Conservation (phyloP, 1,139 yeast genomes). For the Saccharomycopsis hybrid region DNA sequence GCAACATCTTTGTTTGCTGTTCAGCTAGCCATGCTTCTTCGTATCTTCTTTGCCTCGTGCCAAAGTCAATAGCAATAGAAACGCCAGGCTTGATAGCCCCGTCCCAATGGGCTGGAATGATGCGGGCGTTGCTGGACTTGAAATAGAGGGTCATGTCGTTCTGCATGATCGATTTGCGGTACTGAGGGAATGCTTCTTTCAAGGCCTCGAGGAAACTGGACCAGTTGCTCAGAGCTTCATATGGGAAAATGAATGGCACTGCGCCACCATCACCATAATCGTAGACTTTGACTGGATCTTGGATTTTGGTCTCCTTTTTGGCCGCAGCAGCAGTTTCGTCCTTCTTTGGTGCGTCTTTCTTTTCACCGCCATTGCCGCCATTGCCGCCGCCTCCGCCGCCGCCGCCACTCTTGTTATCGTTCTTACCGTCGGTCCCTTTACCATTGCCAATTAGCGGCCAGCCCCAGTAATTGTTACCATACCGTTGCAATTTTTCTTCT, state of each 20-base stretch:
- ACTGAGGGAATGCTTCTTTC: constrained; percentile 17
- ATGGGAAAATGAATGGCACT: constrained; percentile 19
- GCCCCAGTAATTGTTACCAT: constrained; percentile 21
- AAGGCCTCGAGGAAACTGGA: constrained; percentile 9
- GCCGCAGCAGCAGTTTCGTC: too few species aligned
- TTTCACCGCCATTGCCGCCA: too few species aligned
- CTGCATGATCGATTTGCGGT: constrained; percentile 1
- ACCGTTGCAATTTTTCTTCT: constrained; percentile 19
- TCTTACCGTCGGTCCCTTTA: background rate
- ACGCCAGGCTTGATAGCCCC: constrained; percentile 14
- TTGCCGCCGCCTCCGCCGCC: too few species aligned
- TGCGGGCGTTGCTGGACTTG: constrained; percentile 7
- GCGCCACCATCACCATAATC: constrained; percentile 5
- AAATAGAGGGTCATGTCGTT: constrained; percentile 8
- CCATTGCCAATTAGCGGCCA: constrained; percentile 12
- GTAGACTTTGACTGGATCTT: constrained; percentile 18
- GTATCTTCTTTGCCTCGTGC: too few species aligned
- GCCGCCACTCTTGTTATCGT: too few species aligned
- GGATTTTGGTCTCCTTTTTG: constrained; percentile 5
- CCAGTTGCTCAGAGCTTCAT: constrained; percentile 17
- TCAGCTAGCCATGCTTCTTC: too few species aligned
- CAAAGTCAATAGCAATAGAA: constrained; percentile 9
- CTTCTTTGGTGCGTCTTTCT: too few species aligned
- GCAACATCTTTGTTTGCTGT: background rate
- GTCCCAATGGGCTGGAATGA: constrained; percentile 20